A percentile compares a stretch with the other conserved stretches of the same genome.
These are phyloP conservation scores for Xerocomus potaroensis DNA, from an alignment of 768 basidiomycete genomes.

Conservation along the genomic window DNA sequence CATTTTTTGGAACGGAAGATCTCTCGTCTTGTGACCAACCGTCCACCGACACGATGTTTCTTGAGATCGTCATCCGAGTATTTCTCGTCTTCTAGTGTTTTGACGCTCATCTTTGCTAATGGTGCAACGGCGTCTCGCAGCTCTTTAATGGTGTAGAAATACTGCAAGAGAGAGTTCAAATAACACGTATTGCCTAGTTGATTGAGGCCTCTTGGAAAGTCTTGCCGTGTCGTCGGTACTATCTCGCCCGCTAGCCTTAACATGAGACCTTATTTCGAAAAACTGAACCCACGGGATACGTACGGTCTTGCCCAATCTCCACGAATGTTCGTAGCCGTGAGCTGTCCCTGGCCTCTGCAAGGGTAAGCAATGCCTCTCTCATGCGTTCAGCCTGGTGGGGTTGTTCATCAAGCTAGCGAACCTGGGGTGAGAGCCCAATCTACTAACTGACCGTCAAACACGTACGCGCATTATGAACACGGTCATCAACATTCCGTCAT, in stretches of 20 bases:
- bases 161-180: slow-evolving; percentile 74
- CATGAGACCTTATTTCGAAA: slow-evolving; percentile 1
- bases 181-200: slow-evolving; percentile 90
- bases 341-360: slow-evolving; percentile 74
- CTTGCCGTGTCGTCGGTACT: slow-evolving; percentile 46
- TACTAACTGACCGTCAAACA: slow-evolving; percentile 6
- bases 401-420: slow-evolving; percentile 61
- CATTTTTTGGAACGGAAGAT: slow-evolving; percentile 83
- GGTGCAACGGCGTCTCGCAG: slow-evolving; percentile 71
- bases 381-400: slow-evolving; percentile 64
- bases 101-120: slow-evolving; percentile 51
- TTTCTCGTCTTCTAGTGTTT: slow-evolving; percentile 62
- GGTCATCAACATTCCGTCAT: slow-evolving; percentile 73
- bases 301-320: slow-evolving; percentile 70
- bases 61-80: slow-evolving; percentile 77
- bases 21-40: slow-evolving; percentile 75
- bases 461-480: slow-evolving; percentile 68
- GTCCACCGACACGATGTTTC: slow-evolving; percentile 82
- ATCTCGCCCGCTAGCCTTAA: slow-evolving; percentile 57
- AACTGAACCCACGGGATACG: slow-evolving; percentile 30
- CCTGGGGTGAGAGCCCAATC: slow-evolving; percentile 7
- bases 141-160: slow-evolving; percentile 94
- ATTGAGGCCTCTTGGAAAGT: slow-evolving; percentile 81
- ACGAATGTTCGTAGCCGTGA: slow-evolving; percentile 63
- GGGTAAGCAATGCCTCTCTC: slow-evolving; percentile 66